Base-by-base conservation (phyloP, 129 eudicot species). In the Helianthus tuberosus region DNA sequence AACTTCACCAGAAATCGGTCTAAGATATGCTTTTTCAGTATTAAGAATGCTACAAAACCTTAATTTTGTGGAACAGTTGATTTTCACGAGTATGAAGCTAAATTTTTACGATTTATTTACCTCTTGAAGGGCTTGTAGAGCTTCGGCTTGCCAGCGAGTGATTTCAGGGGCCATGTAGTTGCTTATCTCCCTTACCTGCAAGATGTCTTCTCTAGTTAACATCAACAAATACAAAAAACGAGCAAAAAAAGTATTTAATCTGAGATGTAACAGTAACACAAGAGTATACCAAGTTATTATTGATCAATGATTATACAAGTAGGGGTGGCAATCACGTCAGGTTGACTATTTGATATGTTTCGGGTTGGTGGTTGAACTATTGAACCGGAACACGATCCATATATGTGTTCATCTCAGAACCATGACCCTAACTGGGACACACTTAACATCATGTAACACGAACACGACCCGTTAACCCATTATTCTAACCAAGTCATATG, bases 101-200 rank as follows among this genome's bases (percentile, higher is more conserved):
- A 47, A 59, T 15, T 7, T 8, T 27, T 66, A 32, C 20, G 70
- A 44, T 84, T 6, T 43, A 43, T 43, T 43, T 43, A 89, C 96
- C 92, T 89, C 92, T 64, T 89, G 96, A 51, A 89, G 71, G n/a
- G 90, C 87, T 72, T 81, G 73, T 59, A 91, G 67, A 43, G 97
- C 96, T 76, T 89, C 90, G 69, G 96, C 96, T 57, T 77, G 77
- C 92, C 96, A 87, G 46, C 92, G 92, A 13, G 65, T 69, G 48
- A 89, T n/a, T 23, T 62, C 65, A 6, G 79, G 86, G 57, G 92
- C 72, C 41, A 71, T 15, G 55, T 8, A 62, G 71, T 68, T 20
- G 75, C 85, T 82, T n/a, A 89, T 82, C 81, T 87, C 95, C 72
- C 17, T 13, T 50, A 50, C n/a, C 6, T 50, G n/a, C 55, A 50